Percentiles rank a stretch among this genome's conserved stretches.
phyloP scores from a whole-genome alignment of 192 early-diverging fungal genomes.

The Rhizoclosmatium globosum region DNA sequence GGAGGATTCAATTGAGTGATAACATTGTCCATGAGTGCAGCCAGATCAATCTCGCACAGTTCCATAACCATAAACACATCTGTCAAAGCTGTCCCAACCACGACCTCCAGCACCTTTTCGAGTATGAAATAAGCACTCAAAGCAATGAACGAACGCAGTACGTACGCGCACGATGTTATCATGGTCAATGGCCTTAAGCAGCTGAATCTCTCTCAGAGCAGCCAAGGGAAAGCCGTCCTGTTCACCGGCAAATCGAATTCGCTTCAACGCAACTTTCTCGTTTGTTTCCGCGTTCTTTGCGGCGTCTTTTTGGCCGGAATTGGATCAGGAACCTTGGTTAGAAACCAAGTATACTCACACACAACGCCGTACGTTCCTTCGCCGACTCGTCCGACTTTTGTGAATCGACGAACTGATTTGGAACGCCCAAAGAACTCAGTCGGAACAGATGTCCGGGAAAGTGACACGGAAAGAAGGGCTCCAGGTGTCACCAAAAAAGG shows the following conservation, averaged over 20 bases:
- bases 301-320: conserved; percentile 53
- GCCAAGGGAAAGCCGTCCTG: conserved; percentile 71
- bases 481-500: too few species aligned
- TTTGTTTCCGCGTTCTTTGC: conserved; percentile 40
- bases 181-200: conserved; percentile 73
- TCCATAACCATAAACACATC: conserved; percentile 91
- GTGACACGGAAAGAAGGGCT: too few species aligned
- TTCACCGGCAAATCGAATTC: conserved; percentile 65
- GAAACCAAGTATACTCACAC: conserved; percentile 36
- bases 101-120: neutral
- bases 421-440: conserved; percentile 38
- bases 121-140: conserved; percentile 1
- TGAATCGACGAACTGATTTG: conserved; percentile 48
- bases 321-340: neutral
- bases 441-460: too few species aligned
- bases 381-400: conserved; percentile 71
- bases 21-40: conserved; percentile 54
- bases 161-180: conserved; percentile 75
- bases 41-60: conserved; percentile 82
- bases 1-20: conserved; percentile 26
- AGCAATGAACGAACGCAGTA: conserved; percentile 68
- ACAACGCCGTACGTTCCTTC: conserved; percentile 95
- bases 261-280: conserved; percentile 68
- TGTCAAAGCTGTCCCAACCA: conserved; percentile 49
- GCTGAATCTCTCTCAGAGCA: conserved; percentile 78